These are phyloP conservation scores for Exutisphaerella laricina DNA, from an alignment of 2,329 filamentous ascomycete species.

Conservation along the genomic window DNA sequence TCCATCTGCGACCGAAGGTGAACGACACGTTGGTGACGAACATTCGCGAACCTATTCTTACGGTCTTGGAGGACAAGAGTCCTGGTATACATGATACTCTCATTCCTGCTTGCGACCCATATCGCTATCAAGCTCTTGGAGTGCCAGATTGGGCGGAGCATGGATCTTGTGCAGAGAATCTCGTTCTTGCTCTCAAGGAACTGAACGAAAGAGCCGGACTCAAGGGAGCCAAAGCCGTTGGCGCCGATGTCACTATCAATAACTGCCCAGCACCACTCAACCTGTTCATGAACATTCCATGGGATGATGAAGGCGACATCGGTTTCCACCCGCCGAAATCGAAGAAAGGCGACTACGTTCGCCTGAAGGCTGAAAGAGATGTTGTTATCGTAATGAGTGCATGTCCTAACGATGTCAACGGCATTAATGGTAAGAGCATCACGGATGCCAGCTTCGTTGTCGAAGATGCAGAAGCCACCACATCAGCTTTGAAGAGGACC, in stretches of 20 bases:
- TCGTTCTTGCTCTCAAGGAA: slow-evolving; percentile 45
- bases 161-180: slow-evolving; percentile 45
- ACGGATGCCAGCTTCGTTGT: slow-evolving; percentile 43
- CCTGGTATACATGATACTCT: slow-evolving; percentile 44
- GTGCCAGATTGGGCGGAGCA: slow-evolving; percentile 43
- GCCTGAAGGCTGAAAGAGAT: slow-evolving; percentile 41
- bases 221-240: slow-evolving; percentile 43
- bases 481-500: slow-evolving; percentile 18
- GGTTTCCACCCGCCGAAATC: slow-evolving; percentile 39
- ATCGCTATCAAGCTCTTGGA: slow-evolving; percentile 38
- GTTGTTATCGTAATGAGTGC: slow-evolving; percentile 45
- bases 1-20: slow-evolving; percentile 38
- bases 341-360: slow-evolving; percentile 41
- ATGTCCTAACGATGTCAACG: slow-evolving; percentile 42
- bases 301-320: slow-evolving; percentile 37
- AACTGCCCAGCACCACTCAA: slow-evolving; percentile 44
- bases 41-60: slow-evolving; percentile 43
- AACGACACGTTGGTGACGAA: slow-evolving; percentile 43
- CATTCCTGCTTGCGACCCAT: slow-evolving; percentile 45
- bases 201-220: slow-evolving; percentile 44
- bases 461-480: slow-evolving; percentile 25
- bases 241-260: slow-evolving; percentile 46
- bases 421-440: slow-evolving; percentile 39
- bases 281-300: slow-evolving; percentile 46
- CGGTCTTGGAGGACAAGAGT: slow-evolving; percentile 42